Evolutionary conservation across 2,329 filamentous ascomycete genomes (phyloP).

Genomic region (Oidium heveae): DNA sequence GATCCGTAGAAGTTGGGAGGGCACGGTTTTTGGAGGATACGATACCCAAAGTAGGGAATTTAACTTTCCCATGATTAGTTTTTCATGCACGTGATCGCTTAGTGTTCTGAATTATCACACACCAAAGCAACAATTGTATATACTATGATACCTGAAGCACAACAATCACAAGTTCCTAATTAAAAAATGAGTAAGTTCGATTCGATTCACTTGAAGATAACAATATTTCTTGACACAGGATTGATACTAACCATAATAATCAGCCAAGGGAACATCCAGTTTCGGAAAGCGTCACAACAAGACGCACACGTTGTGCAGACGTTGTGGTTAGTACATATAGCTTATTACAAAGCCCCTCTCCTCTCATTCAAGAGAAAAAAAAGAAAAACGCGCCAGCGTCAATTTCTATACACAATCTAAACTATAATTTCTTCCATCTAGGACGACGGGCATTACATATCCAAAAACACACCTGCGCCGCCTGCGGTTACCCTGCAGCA

Average conservation of each 20-base stretch:
- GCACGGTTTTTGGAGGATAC: no score
- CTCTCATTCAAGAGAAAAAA: no score
- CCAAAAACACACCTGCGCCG: slow-evolving; percentile 95
- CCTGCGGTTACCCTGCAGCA: slow-evolving; percentile 89
- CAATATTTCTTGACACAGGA: no score
- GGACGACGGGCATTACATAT: slow-evolving; percentile 95
- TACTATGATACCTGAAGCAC: not conserved
- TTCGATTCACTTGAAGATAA: not conserved
- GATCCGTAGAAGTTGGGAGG: no score
- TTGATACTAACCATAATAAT: slow-evolving; percentile 5
- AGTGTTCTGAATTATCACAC: not conserved
- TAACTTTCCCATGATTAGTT: not conserved
- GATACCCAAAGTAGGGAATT: no score
- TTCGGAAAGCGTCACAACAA: slow-evolving; percentile 16
- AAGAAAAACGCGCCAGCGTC: no score
- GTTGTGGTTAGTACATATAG: not conserved
- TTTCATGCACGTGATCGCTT: not conserved
- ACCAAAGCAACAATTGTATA: not conserved
- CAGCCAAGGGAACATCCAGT: slow-evolving; percentile 13
- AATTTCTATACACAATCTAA: no score
- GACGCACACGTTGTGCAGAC: slow-evolving; percentile 13
- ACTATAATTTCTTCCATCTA: slow-evolving; percentile 14
- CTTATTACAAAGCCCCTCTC: not conserved
- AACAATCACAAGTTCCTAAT: slow-evolving; percentile 8
- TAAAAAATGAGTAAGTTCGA: not conserved